Evolutionary conservation across 2,329 filamentous ascomycete species (phyloP).

Genomic region (Cladosporium sp.): DNA sequence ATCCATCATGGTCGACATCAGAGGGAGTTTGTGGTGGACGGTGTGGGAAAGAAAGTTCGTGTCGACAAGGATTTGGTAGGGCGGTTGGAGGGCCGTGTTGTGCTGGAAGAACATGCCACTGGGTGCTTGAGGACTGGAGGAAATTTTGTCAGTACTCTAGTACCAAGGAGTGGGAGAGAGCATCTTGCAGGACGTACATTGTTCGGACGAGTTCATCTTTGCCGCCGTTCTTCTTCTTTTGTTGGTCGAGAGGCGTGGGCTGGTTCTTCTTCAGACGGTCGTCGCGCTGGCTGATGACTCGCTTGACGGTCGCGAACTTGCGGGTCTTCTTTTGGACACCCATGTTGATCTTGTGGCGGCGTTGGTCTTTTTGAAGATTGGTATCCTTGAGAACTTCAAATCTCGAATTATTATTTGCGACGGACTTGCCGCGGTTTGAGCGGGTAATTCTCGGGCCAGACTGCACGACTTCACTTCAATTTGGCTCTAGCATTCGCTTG

Average conservation of each 20-base stretch:
- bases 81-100: conserved; percentile 80
- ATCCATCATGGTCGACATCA: conserved; percentile 89
- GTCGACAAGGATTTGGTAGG: conserved; percentile 75
- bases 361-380: background rate
- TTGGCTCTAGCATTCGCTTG: too few species aligned
- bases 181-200: conserved; percentile 46
- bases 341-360: conserved; percentile 49
- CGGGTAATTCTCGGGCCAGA: too few species aligned
- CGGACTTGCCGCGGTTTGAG: too few species aligned
- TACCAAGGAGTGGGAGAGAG: background rate
- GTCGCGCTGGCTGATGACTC: conserved; percentile 77
- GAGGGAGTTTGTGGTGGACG: conserved; percentile 81
- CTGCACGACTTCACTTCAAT: too few species aligned
- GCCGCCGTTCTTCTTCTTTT: conserved; percentile 51
- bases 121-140: conserved; percentile 30
- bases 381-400: background rate
- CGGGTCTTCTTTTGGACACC: conserved; percentile 84
- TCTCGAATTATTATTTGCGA: background rate
- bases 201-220: conserved; percentile 65
- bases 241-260: conserved; percentile 56
- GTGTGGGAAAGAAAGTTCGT: conserved; percentile 91
- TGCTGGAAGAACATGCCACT: conserved; percentile 76
- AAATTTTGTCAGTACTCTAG: background rate
- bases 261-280: conserved; percentile 77
- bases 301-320: conserved; percentile 83